phyloP scores from a whole-genome alignment of 257 asterid genomes.

The Misopates orontium region DNA sequence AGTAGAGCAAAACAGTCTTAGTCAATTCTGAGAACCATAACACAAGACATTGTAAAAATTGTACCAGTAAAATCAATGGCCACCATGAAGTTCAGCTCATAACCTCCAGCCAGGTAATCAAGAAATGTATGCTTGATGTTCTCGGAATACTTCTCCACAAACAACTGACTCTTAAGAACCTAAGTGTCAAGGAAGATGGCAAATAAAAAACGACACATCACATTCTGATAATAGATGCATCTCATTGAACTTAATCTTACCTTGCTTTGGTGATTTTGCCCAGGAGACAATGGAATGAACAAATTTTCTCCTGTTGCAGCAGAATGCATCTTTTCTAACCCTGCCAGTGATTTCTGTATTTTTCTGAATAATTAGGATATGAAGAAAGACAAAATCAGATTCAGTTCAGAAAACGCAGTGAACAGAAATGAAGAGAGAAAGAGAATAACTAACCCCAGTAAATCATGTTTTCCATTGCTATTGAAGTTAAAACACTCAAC shows the following conservation, averaged over 20 bases:
- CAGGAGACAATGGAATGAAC: slow-evolving; percentile 50
- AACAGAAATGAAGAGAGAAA: slow-evolving; percentile 26
- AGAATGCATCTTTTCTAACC: slow-evolving; percentile 74
- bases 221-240: slow-evolving; percentile 15
- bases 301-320: slow-evolving; percentile 62
- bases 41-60: slow-evolving; percentile 23
- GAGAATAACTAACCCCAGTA: slow-evolving; percentile 67
- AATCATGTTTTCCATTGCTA: slow-evolving; percentile 84
- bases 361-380: slow-evolving; percentile 56
- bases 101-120: slow-evolving; percentile 88
- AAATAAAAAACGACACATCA: slow-evolving; percentile 1
- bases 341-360: slow-evolving; percentile 86
- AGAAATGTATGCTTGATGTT: slow-evolving; percentile 80
- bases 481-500: slow-evolving; percentile 94
- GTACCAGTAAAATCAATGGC: slow-evolving; percentile 98
- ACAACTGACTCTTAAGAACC: slow-evolving; percentile 84
- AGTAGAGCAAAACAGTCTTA: neutral
- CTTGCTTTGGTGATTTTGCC: slow-evolving; percentile 74
- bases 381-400: slow-evolving; percentile 36
- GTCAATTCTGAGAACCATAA: neutral
- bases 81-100: slow-evolving; percentile 96
- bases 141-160: slow-evolving; percentile 79
- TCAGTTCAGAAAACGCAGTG: slow-evolving; percentile 20
- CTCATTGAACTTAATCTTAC: slow-evolving; percentile 36
- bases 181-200: slow-evolving; percentile 27